A percentile compares a stretch with the other conserved stretches of the same genome.
These are phyloP conservation scores for Lolium perenne DNA, from an alignment of 176 grass and related monocot genomes.

Conservation along the genomic window DNA sequence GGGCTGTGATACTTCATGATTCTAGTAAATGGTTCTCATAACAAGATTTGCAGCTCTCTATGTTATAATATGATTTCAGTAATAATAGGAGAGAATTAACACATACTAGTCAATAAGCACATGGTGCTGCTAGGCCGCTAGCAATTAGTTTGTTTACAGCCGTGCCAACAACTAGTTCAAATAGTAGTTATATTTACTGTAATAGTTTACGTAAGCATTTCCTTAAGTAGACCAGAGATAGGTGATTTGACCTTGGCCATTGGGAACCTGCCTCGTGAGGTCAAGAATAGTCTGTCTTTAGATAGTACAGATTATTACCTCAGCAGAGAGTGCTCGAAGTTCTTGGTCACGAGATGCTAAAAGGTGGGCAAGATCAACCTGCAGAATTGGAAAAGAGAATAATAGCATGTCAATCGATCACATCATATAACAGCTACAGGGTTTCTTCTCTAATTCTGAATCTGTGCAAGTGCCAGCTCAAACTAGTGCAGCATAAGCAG, in stretches of 20 bases:
- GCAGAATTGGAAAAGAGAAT: constrained; percentile 40
- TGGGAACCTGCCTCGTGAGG: background rate
- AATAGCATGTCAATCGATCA: constrained; percentile 10
- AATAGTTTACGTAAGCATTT: background rate
- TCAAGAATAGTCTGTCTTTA: background rate
- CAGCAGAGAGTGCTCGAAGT: constrained; percentile 84
- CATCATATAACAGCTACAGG: constrained; percentile 19
- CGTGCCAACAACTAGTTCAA: background rate
- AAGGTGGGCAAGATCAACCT: constrained; percentile 97
- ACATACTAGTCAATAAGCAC: background rate
- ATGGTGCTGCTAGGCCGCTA: background rate
- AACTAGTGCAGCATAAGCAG: constrained; percentile 11
- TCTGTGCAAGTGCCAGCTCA: background rate
- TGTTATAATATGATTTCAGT: background rate
- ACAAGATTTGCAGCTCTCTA: background rate
- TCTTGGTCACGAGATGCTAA: constrained; percentile 98
- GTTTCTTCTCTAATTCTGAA: constrained; percentile 21
- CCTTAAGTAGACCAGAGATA: constrained; percentile 2
- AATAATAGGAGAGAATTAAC: background rate
- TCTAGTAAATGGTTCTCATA: constrained; percentile 3
- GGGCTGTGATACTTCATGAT: background rate
- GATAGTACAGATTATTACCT: constrained; percentile 61
- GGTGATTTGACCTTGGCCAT: background rate
- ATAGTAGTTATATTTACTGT: background rate
- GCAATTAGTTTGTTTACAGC: background rate